Evolutionary conservation across 306 rosid species (phyloP).

Genomic region (Herpetospermum pedunculosum): DNA sequence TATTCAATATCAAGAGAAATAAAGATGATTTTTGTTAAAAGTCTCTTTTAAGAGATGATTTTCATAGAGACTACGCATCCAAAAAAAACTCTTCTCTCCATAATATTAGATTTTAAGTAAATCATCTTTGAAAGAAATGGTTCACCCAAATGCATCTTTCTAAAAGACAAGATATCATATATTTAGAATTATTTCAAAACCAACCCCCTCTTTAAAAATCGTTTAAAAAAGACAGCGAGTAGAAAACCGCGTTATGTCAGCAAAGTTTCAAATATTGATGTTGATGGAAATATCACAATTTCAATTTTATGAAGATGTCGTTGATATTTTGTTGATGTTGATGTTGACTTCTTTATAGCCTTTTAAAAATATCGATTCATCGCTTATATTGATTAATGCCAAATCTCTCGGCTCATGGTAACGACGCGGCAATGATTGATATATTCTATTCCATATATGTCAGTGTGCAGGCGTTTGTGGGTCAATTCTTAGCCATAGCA

Average conservation of each 20-base stretch:
- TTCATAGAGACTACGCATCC: background rate
- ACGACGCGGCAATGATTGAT: background rate
- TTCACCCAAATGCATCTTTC: background rate
- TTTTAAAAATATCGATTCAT: background rate
- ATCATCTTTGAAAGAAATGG: background rate
- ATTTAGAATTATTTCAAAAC: background rate
- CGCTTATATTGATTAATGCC: background rate
- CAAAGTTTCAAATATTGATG: background rate
- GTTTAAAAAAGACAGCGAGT: background rate
- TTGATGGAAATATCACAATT: background rate
- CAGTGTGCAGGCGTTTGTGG: background rate
- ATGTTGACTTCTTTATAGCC: background rate
- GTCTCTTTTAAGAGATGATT: background rate
- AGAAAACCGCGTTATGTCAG: background rate
- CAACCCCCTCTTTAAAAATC: background rate
- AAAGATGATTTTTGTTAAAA: background rate
- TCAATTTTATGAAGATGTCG: background rate
- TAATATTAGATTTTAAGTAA: background rate
- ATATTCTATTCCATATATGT: background rate
- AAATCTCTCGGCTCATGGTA: background rate
- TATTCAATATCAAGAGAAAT: background rate
- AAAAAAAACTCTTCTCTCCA: background rate
- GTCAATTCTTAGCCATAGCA: background rate
- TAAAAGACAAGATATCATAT: background rate
- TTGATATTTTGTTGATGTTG: background rate